These are phyloP conservation scores for Parastagonospora nodorum DNA, from an alignment of 2,329 filamentous ascomycete genomes.

Conservation along the genomic window DNA sequence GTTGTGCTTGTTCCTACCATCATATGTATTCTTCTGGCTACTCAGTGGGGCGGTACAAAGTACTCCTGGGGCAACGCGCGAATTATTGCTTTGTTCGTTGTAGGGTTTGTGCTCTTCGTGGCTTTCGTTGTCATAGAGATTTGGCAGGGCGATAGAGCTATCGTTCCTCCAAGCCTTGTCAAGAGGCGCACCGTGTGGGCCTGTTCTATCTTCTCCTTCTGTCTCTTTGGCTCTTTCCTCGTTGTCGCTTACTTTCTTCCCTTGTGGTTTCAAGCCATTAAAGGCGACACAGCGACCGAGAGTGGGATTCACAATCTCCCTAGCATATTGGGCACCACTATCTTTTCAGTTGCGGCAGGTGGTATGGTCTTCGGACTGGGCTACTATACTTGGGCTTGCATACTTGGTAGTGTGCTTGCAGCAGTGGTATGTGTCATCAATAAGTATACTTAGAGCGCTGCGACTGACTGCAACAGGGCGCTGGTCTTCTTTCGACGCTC, in stretches of 20 bases:
- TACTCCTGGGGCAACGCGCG: slow-evolving; percentile 48
- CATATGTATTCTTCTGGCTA: slow-evolving; percentile 33
- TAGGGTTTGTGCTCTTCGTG: slow-evolving; percentile 47
- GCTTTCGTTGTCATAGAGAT: slow-evolving; percentile 44
- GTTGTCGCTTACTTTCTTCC: slow-evolving; percentile 20
- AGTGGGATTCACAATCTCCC: slow-evolving; percentile 21
- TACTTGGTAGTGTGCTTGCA: not conserved
- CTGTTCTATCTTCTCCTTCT: slow-evolving; percentile 10
- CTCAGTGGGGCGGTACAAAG: slow-evolving; percentile 38
- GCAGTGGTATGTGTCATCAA: not conserved
- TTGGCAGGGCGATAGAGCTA: slow-evolving; percentile 13
- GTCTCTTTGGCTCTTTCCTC: slow-evolving; percentile 9
- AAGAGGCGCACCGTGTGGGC: slow-evolving; percentile 15
- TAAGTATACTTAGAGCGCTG: not conserved
- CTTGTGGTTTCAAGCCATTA: slow-evolving; percentile 27
- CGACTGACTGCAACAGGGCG: slow-evolving; percentile 16
- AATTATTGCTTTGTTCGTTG: slow-evolving; percentile 50
- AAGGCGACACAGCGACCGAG: slow-evolving; percentile 12
- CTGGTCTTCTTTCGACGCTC: slow-evolving; percentile 51
- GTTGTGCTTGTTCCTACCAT: slow-evolving; percentile 31
- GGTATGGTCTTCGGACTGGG: slow-evolving; percentile 42
- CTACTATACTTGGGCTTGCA: slow-evolving; percentile 34
- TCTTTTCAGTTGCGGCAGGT: slow-evolving; percentile 28
- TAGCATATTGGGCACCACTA: slow-evolving; percentile 11
- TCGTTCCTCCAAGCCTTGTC: slow-evolving; percentile 20